A percentile compares a stretch with the other conserved stretches of the same genome.
Conservation (phyloP, 441 rosid genomes). For the Arabidopsis lyrata region DNA sequence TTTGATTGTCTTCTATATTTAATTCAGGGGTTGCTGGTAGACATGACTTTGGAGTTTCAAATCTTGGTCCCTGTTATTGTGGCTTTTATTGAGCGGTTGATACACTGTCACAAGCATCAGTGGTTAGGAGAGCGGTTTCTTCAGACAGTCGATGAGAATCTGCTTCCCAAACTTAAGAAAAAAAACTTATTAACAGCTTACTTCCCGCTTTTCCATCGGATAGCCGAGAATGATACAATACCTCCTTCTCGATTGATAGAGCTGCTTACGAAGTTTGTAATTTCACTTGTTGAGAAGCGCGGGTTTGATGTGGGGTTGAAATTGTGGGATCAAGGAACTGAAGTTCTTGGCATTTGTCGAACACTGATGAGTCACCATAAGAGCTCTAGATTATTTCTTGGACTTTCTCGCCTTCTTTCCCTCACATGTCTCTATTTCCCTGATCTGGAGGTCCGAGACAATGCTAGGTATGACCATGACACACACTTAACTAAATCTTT, state of each 20-base stretch:
- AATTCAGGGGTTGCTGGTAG: slow-evolving; percentile 80
- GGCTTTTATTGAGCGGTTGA: slow-evolving; percentile 69
- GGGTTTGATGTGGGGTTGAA: slow-evolving; percentile 67
- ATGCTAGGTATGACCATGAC: slow-evolving; percentile 70
- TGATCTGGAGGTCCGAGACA: slow-evolving; percentile 91
- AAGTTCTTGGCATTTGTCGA: slow-evolving; percentile 88
- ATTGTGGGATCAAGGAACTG: slow-evolving; percentile 93
- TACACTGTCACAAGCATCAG: slow-evolving; percentile 73
- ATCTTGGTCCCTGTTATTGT: slow-evolving; percentile 83
- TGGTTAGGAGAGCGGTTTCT: slow-evolving; percentile 88
- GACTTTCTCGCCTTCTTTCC: slow-evolving; percentile 82
- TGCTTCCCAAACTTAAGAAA: slow-evolving; percentile 71
- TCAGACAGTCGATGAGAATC: slow-evolving; percentile 70
- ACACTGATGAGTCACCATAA: slow-evolving; percentile 80
- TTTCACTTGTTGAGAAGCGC: slow-evolving; percentile 73
- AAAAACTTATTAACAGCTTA: slow-evolving; percentile 64
- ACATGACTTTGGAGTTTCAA: slow-evolving; percentile 63
- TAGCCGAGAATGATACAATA: slow-evolving; percentile 75
- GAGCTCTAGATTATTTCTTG: slow-evolving; percentile 84
- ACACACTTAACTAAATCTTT: slow-evolving; percentile 5
- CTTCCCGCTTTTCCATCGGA: slow-evolving; percentile 78
- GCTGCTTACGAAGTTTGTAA: slow-evolving; percentile 67
- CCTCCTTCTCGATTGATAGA: slow-evolving; percentile 76
- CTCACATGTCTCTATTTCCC: slow-evolving; percentile 89
- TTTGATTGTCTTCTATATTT: slow-evolving; percentile 38